These are phyloP conservation scores for Fusarium burgessii DNA, from an alignment of 2,329 filamentous ascomycete species.

Conservation along the genomic window DNA sequence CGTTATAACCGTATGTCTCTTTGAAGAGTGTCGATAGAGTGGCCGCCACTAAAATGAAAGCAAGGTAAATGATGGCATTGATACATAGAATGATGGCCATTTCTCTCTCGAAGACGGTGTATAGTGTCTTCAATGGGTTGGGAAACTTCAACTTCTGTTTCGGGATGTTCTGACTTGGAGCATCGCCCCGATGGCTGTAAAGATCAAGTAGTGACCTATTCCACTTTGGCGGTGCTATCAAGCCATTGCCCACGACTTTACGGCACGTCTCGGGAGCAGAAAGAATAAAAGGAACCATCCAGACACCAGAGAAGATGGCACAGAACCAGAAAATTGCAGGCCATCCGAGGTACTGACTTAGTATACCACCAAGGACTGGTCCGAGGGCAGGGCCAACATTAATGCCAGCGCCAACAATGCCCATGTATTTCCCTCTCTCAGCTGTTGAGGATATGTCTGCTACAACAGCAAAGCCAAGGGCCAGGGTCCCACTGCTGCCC, in stretches of 20 bases:
- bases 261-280: constrained; percentile 71
- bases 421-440: constrained; percentile 80
- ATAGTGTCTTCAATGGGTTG: constrained; percentile 67
- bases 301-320: constrained; percentile 63
- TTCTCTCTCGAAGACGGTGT: constrained; percentile 68
- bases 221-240: constrained; percentile 66
- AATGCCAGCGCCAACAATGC: constrained; percentile 69
- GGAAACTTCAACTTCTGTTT: constrained; percentile 63
- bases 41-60: constrained; percentile 66
- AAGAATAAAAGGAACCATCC: constrained; percentile 66
- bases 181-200: constrained; percentile 52
- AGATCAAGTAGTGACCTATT: constrained; percentile 69
- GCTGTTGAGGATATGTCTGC: constrained; percentile 76
- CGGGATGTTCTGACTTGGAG: constrained; percentile 51
- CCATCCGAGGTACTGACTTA: constrained; percentile 75
- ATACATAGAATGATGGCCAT: constrained; percentile 65
- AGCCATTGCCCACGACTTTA: constrained; percentile 73
- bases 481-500: constrained; percentile 76
- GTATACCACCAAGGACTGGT: constrained; percentile 72
- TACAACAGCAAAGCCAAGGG: constrained; percentile 77
- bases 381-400: constrained; percentile 67
- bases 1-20: constrained; percentile 63
- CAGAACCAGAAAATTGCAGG: constrained; percentile 78
- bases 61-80: constrained; percentile 66
- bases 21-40: constrained; percentile 65